Evolutionary conservation across 2,329 filamentous ascomycete species (phyloP).

Genomic region (Magnaporthiopsis incrustans): DNA sequence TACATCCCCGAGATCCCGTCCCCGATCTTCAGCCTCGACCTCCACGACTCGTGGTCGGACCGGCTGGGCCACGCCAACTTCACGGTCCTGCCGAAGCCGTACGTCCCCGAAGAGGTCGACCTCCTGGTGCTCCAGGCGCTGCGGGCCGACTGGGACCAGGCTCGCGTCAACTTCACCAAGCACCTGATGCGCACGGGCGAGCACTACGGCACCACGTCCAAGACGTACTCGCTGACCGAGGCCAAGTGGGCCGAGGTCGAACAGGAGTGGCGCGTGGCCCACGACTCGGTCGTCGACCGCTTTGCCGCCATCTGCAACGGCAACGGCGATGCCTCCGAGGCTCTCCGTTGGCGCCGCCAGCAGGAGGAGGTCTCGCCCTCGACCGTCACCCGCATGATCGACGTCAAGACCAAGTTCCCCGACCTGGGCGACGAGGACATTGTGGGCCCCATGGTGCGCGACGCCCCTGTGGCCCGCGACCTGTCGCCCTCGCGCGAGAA

Average conservation of each 20-base stretch:
- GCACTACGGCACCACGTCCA: conserved; percentile 84
- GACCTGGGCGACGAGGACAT: conserved; percentile 85
- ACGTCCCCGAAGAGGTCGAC: conserved; percentile 56
- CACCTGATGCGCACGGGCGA: conserved; percentile 82
- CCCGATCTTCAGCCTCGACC: conserved; percentile 45
- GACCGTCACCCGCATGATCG: conserved; percentile 60
- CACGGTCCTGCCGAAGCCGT: conserved; percentile 75
- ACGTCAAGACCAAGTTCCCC: conserved; percentile 77
- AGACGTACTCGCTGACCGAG: conserved; percentile 77
- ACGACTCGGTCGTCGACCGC: conserved; percentile 55
- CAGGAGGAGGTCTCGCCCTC: conserved; percentile 48
- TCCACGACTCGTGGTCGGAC: conserved; percentile 76
- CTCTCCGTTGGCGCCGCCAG: conserved; percentile 27
- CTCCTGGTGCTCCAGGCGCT: conserved; percentile 52
- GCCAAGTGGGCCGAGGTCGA: conserved; percentile 84
- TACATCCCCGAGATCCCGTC: conserved; percentile 36
- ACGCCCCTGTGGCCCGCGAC: conserved; percentile 42
- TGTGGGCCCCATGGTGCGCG: conserved; percentile 78
- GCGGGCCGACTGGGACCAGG: conserved; percentile 72
- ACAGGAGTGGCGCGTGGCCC: conserved; percentile 60
- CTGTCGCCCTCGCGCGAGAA: conserved; percentile 32
- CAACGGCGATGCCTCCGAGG: conserved; percentile 11
- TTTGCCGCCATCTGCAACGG: conserved; percentile 30
- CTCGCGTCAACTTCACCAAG: conserved; percentile 79
- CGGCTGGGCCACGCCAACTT: conserved; percentile 90